These are phyloP conservation scores for Lactifluus echinatus DNA, from an alignment of 768 basidiomycete genomes.

Conservation along the genomic window DNA sequence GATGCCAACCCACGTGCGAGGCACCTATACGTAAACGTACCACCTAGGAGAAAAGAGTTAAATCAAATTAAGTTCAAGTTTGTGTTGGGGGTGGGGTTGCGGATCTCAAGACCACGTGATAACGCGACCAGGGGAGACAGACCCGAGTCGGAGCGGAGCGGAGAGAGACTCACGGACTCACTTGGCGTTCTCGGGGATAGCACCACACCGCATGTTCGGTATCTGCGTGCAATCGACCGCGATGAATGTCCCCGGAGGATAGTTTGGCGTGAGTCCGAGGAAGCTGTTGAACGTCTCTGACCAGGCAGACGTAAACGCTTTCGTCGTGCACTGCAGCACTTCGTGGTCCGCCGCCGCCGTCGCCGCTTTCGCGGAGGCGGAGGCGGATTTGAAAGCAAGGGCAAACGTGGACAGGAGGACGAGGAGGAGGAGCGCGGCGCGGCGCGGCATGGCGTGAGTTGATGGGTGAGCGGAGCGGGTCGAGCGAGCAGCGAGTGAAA, in stretches of 20 bases:
- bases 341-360: conserved; percentile 1
- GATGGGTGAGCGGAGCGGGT: neutral
- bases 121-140: too few relatives aligned
- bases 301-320: conserved; percentile 13
- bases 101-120: too few relatives aligned
- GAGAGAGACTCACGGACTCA: neutral
- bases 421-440: neutral
- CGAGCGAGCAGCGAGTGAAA: neutral
- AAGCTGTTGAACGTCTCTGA: conserved; percentile 11
- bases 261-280: conserved; percentile 10
- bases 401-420: too few relatives aligned
- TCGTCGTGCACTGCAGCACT: conserved; percentile 17
- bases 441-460: neutral
- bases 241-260: conserved; percentile 9
- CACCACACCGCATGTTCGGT: conserved; percentile 2
- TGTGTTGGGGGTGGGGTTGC: too few relatives aligned
- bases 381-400: neutral
- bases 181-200: conserved; percentile 9
- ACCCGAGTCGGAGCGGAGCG: neutral
- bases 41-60: too few relatives aligned
- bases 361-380: neutral
- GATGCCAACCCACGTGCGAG: neutral
- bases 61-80: too few relatives aligned
- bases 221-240: conserved; percentile 11
- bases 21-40: neutral